Base-by-base conservation (phyloP, 371 early-diverging fungal genomes). In the Fennellomyces sp. region DNA sequence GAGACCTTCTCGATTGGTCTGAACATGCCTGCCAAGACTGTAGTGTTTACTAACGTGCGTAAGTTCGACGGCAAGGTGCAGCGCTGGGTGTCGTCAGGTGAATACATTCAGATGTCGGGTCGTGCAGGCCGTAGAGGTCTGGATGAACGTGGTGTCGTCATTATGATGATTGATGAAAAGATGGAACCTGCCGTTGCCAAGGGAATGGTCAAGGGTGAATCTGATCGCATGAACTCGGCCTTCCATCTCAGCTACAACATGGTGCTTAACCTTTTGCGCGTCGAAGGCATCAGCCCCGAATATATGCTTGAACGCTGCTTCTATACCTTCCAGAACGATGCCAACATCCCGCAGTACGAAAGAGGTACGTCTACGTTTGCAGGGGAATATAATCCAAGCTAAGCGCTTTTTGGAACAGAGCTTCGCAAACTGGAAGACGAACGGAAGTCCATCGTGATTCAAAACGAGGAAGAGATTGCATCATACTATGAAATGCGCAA, bases 1-100 rank as follows among this genome's bases (percentile, higher is more conserved):
- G 99, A 99, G 73, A 99, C 99, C 0, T 99, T 99, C 82, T 98
- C 99, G 5, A 99, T 99, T 71, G 99, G 99, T 45, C 75, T 99
- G 50, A 99, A 99, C 83, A 99, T 99, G 99, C 99, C 99, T 36
- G 99, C 99, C 54, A 97, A 97, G 70, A 98, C 99, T 1, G 99
- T 99, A 13, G 94, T 99, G 3, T 99, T 99, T 69, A 98, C 99
- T 0, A 84, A 89, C 55, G 94, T 98, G 11, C 91, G 93, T 65
- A 99, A 99, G 68, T 99, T 91, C 73, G 99, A 99, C 75, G 99
- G 99, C 55, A 87, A 88, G 59, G 82, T 85, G 30, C 80, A 73
- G 23, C 88, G 99, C 57, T 93, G 94, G 88, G 86, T 76, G 0
- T 78, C 87, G 0, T 91, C 96, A 29, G 99, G 99, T 69, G 99